Evolutionary conservation across 441 rosid genomes (phyloP).

Genomic region (Hura crepitans): DNA sequence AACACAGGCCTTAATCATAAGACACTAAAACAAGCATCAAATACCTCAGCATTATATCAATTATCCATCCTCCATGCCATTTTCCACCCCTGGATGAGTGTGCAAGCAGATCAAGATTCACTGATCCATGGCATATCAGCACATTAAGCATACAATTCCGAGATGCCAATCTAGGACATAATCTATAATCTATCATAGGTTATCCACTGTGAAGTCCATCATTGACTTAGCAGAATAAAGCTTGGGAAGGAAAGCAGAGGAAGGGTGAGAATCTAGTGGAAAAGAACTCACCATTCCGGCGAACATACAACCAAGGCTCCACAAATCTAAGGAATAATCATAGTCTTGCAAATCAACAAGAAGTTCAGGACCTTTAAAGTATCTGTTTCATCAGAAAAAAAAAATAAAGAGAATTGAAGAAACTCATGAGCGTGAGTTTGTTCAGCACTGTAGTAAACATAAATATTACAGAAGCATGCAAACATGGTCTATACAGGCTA

Average conservation of each 20-base stretch:
- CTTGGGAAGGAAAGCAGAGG: background rate
- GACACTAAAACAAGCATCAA: slow-evolving; percentile 10
- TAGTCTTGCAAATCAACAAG: slow-evolving; percentile 95
- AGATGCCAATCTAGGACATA: too few relatives aligned
- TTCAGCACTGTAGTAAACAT: background rate
- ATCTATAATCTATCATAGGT: too few relatives aligned
- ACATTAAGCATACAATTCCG: slow-evolving; percentile 6
- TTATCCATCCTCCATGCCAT: slow-evolving; percentile 19
- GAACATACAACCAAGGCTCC: slow-evolving; percentile 99
- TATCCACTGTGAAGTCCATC: background rate
- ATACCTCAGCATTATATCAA: slow-evolving; percentile 15
- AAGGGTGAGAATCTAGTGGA: background rate
- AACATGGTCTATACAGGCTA: background rate
- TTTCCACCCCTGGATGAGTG: slow-evolving; percentile 27
- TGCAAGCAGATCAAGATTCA: slow-evolving; percentile 30
- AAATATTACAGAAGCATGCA: too few relatives aligned
- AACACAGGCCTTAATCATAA: slow-evolving; percentile 30
- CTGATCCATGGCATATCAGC: slow-evolving; percentile 16
- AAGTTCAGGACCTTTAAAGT: slow-evolving; percentile 95
- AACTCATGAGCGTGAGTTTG: background rate
- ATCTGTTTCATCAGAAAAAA: slow-evolving; percentile 44
- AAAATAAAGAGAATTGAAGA: background rate
- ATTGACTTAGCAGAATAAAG: background rate
- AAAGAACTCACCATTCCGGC: slow-evolving; percentile 91
- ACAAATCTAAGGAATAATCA: slow-evolving; percentile 92